Evolutionary conservation across 2,329 filamentous ascomycete genomes (phyloP), one percentile per base, ranked within the genome.

Genomic region (Lachnellula occidentalis): DNA sequence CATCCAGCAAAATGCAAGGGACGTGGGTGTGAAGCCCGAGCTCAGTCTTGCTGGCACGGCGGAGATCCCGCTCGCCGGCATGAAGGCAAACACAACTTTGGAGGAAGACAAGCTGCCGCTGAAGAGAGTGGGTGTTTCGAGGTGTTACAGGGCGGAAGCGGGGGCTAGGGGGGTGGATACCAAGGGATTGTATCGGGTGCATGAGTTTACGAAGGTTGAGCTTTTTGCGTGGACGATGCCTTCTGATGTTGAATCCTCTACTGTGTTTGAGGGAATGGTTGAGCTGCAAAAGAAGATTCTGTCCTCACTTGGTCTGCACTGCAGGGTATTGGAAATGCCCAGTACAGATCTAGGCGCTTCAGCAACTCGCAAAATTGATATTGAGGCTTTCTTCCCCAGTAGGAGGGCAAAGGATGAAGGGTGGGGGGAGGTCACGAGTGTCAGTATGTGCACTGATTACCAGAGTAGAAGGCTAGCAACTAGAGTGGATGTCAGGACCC

Each of bases 151-250:
- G 50, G 94, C 94, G 45, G 94, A 99, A 74, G 94, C 94, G 0
- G 94, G 94, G 34, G 89, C 91, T 1, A 80, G 92, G 39, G 94
- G 94, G 31, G 85, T 87, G 22, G 90, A 94, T 64, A 96, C 92
- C 1, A 96, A 96, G 73, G 94, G 94, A 5, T 76, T 99, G 1
- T 99, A 97, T 73, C 87, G 94, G 27, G 94, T 99, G 3, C 94
- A 99, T 72, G 94, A 99, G 72, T 99, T 99, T 73, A 96, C 91
- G 27, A 99, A 99, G 71, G 92, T 99, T 0, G 94, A 99, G 72
- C 85, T 99, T 78, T 97, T 99, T 69, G 91, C 88, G 0, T 99
- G 94, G 94, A 87, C 90, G 4, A 65, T 78, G 31, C 83, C 88
- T 1, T 77, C 82, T 51, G 54, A 65, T 2, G 68, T 66, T 34